Percentiles rank a stretch among this genome's conserved stretches.
phyloP scores from a whole-genome alignment of 2,329 filamentous ascomycete genomes.

The Nakataea oryzae region DNA sequence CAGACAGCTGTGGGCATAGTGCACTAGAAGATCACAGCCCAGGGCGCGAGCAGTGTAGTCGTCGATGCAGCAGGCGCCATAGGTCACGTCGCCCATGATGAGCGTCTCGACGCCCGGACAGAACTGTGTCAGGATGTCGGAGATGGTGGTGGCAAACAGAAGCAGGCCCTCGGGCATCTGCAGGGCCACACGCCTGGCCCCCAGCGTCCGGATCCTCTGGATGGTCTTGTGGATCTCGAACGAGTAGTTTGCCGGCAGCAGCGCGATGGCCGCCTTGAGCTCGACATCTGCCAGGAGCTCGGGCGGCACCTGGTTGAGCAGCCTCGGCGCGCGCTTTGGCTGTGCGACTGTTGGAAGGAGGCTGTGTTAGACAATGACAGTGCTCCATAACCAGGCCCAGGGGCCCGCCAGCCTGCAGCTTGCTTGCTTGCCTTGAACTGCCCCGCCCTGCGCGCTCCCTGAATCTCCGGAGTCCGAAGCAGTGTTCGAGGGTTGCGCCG shows the following conservation, averaged over 20 bases:
- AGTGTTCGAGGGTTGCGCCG: slow-evolving; percentile 21
- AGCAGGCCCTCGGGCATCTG: slow-evolving; percentile 95
- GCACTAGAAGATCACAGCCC: slow-evolving; percentile 86
- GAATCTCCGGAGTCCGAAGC: slow-evolving; percentile 23
- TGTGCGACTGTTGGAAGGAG: slow-evolving; percentile 46
- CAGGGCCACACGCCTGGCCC: slow-evolving; percentile 76
- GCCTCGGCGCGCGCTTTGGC: slow-evolving; percentile 61
- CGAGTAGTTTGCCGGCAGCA: slow-evolving; percentile 92
- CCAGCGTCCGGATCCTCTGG: slow-evolving; percentile 74
- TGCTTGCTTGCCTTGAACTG: slow-evolving; percentile 46
- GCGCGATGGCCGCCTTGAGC: slow-evolving; percentile 75
- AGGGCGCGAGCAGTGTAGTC: slow-evolving; percentile 93
- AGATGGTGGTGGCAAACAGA: slow-evolving; percentile 93
- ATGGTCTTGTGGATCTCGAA: slow-evolving; percentile 99
- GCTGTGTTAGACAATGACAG: slow-evolving; percentile 5
- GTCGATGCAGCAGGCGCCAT: slow-evolving; percentile 96
- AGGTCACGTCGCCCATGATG: slow-evolving; percentile 99
- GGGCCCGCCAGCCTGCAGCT: background rate
- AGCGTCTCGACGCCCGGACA: slow-evolving; percentile 85
- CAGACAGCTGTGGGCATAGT: slow-evolving; percentile 94
- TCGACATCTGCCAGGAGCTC: slow-evolving; percentile 78
- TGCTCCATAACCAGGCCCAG: background rate
- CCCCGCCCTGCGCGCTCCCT: slow-evolving; percentile 45
- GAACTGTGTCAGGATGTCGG: slow-evolving; percentile 90
- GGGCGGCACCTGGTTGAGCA: slow-evolving; percentile 83